Evolutionary conservation across 1,284 basidiomycete genomes (phyloP).

Genomic region (Tremellales sp.): DNA sequence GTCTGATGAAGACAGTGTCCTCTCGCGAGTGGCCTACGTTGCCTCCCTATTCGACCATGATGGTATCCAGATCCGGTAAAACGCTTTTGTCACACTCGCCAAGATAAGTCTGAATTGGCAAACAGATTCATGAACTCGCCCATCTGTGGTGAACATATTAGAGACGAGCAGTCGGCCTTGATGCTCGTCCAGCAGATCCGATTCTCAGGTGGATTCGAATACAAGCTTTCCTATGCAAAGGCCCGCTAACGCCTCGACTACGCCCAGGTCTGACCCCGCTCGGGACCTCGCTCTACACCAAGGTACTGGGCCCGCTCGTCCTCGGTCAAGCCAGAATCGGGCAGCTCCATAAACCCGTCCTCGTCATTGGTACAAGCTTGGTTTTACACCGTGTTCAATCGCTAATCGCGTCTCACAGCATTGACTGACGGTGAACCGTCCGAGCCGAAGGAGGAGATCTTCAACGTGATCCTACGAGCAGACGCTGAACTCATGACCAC

Average conservation of each 20-base stretch:
- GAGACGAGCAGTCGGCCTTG: conserved; percentile 44
- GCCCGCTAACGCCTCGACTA: not conserved
- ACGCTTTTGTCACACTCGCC: too few species aligned
- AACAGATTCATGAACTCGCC: conserved; percentile 53
- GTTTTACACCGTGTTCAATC: conserved; percentile 4
- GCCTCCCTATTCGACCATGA: conserved; percentile 52
- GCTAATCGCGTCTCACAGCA: conserved; percentile 7
- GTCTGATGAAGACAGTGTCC: too few species aligned
- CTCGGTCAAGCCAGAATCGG: conserved; percentile 46
- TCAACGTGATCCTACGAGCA: conserved; percentile 46
- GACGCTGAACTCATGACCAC: conserved; percentile 42
- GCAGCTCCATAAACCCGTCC: conserved; percentile 49
- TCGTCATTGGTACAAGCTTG: conserved; percentile 42
- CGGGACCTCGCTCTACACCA: conserved; percentile 48
- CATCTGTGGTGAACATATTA: conserved; percentile 50
- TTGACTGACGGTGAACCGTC: conserved; percentile 50
- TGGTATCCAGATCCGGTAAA: conserved; percentile 50
- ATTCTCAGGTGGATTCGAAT: conserved; percentile 47
- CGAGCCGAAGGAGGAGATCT: conserved; percentile 45
- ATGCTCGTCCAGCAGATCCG: conserved; percentile 49
- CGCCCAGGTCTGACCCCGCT: conserved; percentile 45
- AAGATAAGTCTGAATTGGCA: too few species aligned
- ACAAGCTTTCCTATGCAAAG: not conserved
- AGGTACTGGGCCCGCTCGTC: conserved; percentile 51
- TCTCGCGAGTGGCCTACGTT: conserved; percentile 48